Conservation (phyloP, 345 rosid species). For the Brassica incana region DNA sequence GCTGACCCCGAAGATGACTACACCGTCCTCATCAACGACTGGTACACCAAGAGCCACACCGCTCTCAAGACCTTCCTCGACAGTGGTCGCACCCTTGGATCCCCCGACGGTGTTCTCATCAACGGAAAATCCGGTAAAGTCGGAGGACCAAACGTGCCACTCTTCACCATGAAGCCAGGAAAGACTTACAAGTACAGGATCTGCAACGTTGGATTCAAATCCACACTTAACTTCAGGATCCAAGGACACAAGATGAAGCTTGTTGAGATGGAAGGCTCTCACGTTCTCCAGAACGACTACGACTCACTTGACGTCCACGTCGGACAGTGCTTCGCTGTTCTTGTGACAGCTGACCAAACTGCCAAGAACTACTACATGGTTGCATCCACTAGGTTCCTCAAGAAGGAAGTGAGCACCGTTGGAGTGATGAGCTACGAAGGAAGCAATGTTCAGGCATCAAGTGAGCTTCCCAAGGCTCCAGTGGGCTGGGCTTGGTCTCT, state of each 20-base stretch:
- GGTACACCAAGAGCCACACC: slow-evolving; percentile 60
- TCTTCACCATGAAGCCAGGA: slow-evolving; percentile 67
- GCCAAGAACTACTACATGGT: slow-evolving; percentile 61
- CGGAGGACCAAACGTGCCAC: slow-evolving; percentile 39
- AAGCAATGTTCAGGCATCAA: slow-evolving; percentile 44
- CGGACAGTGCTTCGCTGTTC: slow-evolving; percentile 64
- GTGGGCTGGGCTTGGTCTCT: slow-evolving; percentile 79
- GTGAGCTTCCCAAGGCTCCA: slow-evolving; percentile 49
- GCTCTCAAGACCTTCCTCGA: slow-evolving; percentile 52
- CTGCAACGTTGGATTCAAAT: slow-evolving; percentile 62
- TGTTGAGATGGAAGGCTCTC: slow-evolving; percentile 80
- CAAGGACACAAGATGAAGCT: slow-evolving; percentile 73
- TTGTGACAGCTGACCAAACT: slow-evolving; percentile 58
- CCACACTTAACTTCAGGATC: slow-evolving; percentile 63
- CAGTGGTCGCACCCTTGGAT: slow-evolving; percentile 53
- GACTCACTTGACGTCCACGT: slow-evolving; percentile 71
- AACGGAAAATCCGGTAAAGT: slow-evolving; percentile 55
- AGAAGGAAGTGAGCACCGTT: slow-evolving; percentile 37
- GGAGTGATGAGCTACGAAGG: slow-evolving; percentile 53
- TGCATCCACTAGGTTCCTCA: slow-evolving; percentile 64
- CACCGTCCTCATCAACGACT: slow-evolving; percentile 60
- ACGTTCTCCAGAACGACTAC: slow-evolving; percentile 58
- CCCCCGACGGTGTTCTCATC: slow-evolving; percentile 60
- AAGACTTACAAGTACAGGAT: slow-evolving; percentile 66
- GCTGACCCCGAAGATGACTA: slow-evolving; percentile 62